Evolutionary conservation across 208 protist genomes (phyloP).

Genomic region (Novymonas esmeraldas): DNA sequence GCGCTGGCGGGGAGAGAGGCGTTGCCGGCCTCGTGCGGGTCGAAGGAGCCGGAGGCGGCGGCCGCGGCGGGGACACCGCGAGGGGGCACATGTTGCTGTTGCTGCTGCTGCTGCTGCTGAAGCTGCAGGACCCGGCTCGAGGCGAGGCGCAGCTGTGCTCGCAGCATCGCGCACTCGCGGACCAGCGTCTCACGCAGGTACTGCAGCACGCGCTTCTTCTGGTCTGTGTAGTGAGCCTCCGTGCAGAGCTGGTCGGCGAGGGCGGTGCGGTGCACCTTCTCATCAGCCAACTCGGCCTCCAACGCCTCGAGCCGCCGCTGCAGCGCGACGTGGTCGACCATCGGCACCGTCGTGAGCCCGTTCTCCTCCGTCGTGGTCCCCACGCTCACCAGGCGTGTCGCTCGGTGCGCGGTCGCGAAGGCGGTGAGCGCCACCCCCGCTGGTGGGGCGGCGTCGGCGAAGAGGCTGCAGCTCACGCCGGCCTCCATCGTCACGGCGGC

Average conservation of each 20-base stretch:
- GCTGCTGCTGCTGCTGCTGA: conserved; percentile 30
- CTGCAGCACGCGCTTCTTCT: conserved; percentile 62
- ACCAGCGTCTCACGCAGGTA: conserved; percentile 87
- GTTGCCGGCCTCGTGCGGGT: neutral
- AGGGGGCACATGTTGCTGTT: neutral
- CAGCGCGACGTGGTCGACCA: conserved; percentile 52
- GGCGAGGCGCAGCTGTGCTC: conserved; percentile 69
- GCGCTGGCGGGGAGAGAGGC: neutral
- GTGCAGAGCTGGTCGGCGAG: conserved; percentile 55
- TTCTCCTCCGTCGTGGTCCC: conserved; percentile 83
- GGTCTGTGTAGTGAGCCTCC: conserved; percentile 59
- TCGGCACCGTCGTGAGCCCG: conserved; percentile 48
- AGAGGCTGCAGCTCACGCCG: neutral
- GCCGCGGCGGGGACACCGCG: neutral
- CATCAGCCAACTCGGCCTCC: conserved; percentile 63
- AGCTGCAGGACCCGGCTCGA: conserved; percentile 41
- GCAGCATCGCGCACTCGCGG: conserved; percentile 80
- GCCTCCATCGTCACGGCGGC: neutral
- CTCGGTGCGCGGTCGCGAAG: conserved; percentile 16
- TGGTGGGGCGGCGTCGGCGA: neutral
- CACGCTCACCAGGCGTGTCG: conserved; percentile 53
- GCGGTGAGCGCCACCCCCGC: neutral
- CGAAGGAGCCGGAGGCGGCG: neutral
- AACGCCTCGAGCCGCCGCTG: conserved; percentile 38
- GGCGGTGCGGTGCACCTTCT: conserved; percentile 27